Base-by-base conservation (phyloP, 1,284 basidiomycete genomes). In the Entoloma clypeatum region DNA sequence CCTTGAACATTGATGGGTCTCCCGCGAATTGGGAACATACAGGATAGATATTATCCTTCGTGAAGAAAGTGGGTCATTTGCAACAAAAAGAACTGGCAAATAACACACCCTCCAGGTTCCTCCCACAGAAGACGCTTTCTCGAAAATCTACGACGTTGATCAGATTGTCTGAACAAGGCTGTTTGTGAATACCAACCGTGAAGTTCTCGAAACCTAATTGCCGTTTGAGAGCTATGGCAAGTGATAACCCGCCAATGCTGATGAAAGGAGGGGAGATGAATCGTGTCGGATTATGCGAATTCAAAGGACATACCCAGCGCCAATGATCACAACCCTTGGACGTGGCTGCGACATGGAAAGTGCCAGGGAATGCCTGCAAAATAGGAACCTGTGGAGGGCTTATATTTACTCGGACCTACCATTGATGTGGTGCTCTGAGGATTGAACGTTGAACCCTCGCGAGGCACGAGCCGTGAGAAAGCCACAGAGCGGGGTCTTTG, bases 41-140 rank as follows among this genome's bases (percentile, higher is more conserved):
- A 1, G 56, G 56, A 34, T 58, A 58, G 1, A 44, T 40, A 25
- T 58, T 56, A 14, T 53, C 48, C 56, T 57, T 11, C 31, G 23
- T 9, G 9, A 22, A 24, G 23, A n/a, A 28, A 19, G 16, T 24
- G 7, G 24, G 25, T 43, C 23, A 38, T 33, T 11, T 2, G 14
- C 7, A 19, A 2, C 7, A 18, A 13, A 29, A 5, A 44, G 18
- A 13, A 13, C 11, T 18, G 2, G 10, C 21, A 9, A 1, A 36
- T 5, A 5, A 47, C 50, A 10, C 19, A 67, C 65, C 43, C 62
- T 49, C 65, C 65, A 68, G 4, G 65, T 67, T 30, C 64, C 65
- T 16, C 65, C 65, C 21, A 68, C 52, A 11, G 58, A 60, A 1
- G 36, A 24, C 1, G 51, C 54, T 36, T 62, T 62, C 42, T 68